These are phyloP conservation scores for Euphorbia schlechtendalii DNA, from an alignment of 441 rosid species.

Conservation along the genomic window DNA sequence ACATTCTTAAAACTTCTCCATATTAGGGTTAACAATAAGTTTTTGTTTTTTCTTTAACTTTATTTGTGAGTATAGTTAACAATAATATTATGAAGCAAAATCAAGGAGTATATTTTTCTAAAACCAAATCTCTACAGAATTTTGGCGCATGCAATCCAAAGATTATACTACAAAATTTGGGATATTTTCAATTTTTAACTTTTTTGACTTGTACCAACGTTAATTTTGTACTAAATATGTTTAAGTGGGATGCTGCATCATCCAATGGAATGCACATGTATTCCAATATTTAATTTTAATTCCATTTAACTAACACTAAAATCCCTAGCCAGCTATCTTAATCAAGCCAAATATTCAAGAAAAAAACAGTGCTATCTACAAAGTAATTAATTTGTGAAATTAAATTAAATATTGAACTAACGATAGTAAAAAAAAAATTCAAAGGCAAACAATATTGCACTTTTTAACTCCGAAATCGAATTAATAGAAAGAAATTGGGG, in stretches of 20 bases:
- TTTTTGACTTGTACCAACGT: conserved; percentile 8
- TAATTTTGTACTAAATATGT: conserved; percentile 21
- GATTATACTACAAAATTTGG: background rate
- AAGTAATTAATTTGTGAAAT: too few relatives aligned
- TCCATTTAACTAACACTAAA: conserved; percentile 8
- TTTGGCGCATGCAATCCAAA: background rate
- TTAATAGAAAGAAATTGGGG: conserved; percentile 8
- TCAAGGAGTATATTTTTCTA: background rate
- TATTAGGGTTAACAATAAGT: too few relatives aligned
- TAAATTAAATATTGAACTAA: background rate
- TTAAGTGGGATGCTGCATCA: conserved; percentile 18
- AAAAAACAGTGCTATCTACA: conserved; percentile 8
- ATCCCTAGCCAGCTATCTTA: conserved; percentile 18
- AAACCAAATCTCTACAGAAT: background rate
- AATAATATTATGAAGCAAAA: background rate
- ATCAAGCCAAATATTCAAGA: conserved; percentile 18
- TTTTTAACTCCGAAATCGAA: conserved; percentile 21
- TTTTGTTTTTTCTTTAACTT: too few relatives aligned
- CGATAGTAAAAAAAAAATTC: conserved; percentile 9
- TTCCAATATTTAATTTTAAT: conserved; percentile 20
- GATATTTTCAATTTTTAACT: background rate
- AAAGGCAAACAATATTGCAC: conserved; percentile 6
- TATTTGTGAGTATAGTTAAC: too few relatives aligned
- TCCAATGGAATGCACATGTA: conserved; percentile 32
- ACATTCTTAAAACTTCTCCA: too few relatives aligned